Evolutionary conservation across 2,329 filamentous ascomycete species (phyloP).

Genomic region (Penicillium thymicola): DNA sequence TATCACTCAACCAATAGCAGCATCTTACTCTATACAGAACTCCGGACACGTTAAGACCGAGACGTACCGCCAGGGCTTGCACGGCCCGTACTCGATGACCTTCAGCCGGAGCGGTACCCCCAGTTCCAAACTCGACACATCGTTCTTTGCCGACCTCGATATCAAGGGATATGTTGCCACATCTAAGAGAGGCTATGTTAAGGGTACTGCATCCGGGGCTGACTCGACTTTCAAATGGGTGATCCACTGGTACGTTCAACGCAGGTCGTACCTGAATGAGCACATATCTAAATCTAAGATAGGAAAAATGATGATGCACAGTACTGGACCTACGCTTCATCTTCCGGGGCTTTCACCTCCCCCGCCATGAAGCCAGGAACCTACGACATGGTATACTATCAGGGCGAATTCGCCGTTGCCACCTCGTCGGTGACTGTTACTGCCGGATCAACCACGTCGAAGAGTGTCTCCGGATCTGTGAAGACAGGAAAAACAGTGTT

Average conservation of each 20-base stretch:
- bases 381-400: slow-evolving; percentile 66
- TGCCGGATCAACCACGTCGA: slow-evolving; percentile 48
- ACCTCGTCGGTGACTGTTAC: slow-evolving; percentile 49
- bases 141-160: slow-evolving; percentile 58
- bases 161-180: slow-evolving; percentile 58
- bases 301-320: slow-evolving; percentile 58
- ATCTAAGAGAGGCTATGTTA: slow-evolving; percentile 57
- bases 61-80: slow-evolving; percentile 58
- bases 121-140: slow-evolving; percentile 50
- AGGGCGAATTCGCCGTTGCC: slow-evolving; percentile 56
- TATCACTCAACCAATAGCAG: neutral
- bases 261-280: neutral
- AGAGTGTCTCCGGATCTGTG: slow-evolving; percentile 51
- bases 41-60: slow-evolving; percentile 63
- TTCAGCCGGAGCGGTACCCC: slow-evolving; percentile 60
- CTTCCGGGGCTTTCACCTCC: slow-evolving; percentile 58
- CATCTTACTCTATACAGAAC: slow-evolving; percentile 44
- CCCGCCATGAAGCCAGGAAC: slow-evolving; percentile 65
- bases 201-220: slow-evolving; percentile 60
- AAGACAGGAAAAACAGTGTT: slow-evolving; percentile 55
- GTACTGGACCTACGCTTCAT: slow-evolving; percentile 61
- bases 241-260: slow-evolving; percentile 54
- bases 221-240: slow-evolving; percentile 53
- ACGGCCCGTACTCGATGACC: slow-evolving; percentile 62
- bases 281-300: neutral